Conservation (phyloP, 495 filamentous ascomycete species). For the Aspergillus coremiiformis region DNA sequence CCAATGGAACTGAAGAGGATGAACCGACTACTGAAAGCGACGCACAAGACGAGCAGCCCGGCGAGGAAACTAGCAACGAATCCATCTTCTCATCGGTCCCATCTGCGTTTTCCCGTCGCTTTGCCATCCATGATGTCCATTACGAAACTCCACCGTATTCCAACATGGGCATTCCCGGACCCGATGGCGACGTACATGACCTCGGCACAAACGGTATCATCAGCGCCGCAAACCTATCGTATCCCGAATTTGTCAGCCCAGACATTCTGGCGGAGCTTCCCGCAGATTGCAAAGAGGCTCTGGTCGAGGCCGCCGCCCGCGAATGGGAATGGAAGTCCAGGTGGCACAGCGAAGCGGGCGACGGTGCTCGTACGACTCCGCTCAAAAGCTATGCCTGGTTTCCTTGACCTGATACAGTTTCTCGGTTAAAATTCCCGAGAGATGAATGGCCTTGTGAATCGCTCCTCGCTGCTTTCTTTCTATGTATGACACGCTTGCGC, state of each 20-base stretch:
- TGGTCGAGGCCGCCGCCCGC: conserved; percentile 51
- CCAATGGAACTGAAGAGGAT: conserved; percentile 24
- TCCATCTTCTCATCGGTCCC: conserved; percentile 58
- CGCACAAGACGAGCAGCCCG: conserved; percentile 9
- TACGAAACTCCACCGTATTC: conserved; percentile 54
- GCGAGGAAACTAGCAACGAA: conserved; percentile 2
- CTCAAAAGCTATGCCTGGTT: conserved; percentile 47
- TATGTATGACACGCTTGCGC: neutral
- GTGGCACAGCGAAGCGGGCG: conserved; percentile 58
- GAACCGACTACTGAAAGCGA: conserved; percentile 8
- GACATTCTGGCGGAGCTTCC: conserved; percentile 67
- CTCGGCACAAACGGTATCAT: conserved; percentile 59
- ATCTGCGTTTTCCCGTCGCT: conserved; percentile 60
- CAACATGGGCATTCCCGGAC: conserved; percentile 55
- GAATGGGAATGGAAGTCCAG: conserved; percentile 65
- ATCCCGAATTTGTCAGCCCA: conserved; percentile 48
- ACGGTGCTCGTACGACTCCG: conserved; percentile 40
- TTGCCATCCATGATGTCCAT: conserved; percentile 64
- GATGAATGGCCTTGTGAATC: neutral
- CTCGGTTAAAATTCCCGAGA: neutral
- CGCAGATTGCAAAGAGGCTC: conserved; percentile 60
- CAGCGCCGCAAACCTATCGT: conserved; percentile 32
- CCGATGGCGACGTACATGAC: conserved; percentile 52
- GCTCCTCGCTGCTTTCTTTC: neutral
- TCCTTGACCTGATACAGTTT: conserved; percentile 22